Evolutionary conservation across 176 grass and related monocot genomes (phyloP), one percentile per base, ranked within the genome.

Genomic region (Saccharum officinarum): DNA sequence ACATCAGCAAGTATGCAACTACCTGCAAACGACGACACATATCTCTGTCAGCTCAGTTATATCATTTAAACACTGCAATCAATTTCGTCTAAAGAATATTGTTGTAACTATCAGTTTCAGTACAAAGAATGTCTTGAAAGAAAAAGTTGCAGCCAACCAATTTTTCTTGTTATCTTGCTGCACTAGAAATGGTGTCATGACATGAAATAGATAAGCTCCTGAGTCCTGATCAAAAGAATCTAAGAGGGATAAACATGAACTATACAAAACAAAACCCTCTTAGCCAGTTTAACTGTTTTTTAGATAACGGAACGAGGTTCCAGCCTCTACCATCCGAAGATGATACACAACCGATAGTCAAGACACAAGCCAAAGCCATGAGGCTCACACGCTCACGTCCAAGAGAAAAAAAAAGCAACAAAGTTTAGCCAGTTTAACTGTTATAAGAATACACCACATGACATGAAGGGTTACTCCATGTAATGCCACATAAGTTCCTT

Each of bases 1-100:
- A 98, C 77, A 98, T 92, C 64, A 98, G 67, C 77, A 98, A 79
- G 88, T 98, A 98, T 33, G 96, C 83, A 23, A 92, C 78, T 69
- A 90, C 86, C 96, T 98, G 78, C 45, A 72, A 74, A 91, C 74
- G 15, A 23, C 26, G 63, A 15, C 62, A 62, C 1, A 3, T 23
- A 20, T 68, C 26, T 33, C 7, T 42, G 30, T 90, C 60, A 90
- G 49, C 74, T 33, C 42, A 37, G 40, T 16, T 39, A 63, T 50
- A 60, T 8, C 33, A n/a, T 57, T 15, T 66, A 40, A 61, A 25
- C 4, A 23, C 1, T 23, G 49, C 49, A 36, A 76, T 54, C 9
- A 12, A 18, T 33, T 36, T 30, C 28, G 20, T 55, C 30, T 76
- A 76, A 33, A 54, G 28, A 76, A 20, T 63, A 52, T 50, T 72